Conservation (phyloP, 1,284 basidiomycete species). For the Agroathelia rolfsii region DNA sequence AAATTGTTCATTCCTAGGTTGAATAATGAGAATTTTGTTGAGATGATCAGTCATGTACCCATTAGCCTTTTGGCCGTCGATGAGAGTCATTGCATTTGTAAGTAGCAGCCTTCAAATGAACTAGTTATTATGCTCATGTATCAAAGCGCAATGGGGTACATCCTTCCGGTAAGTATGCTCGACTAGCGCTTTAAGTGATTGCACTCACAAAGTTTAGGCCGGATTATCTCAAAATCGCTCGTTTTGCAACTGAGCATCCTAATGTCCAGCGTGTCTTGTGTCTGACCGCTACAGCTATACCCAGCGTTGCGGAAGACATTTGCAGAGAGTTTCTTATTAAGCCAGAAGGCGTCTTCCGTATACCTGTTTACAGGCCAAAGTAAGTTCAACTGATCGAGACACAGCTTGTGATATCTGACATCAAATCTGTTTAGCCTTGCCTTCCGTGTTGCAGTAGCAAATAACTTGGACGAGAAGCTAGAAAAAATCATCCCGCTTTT, state of each 20-base stretch:
- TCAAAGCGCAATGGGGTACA: constrained; percentile 52
- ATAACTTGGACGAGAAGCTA: constrained; percentile 30
- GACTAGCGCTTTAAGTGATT: too few relatives aligned
- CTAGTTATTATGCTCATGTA: background rate
- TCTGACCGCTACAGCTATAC: constrained; percentile 65
- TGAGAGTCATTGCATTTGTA: constrained; percentile 59
- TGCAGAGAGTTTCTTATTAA: constrained; percentile 45
- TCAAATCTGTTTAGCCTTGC: constrained; percentile 41
- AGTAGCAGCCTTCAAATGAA: background rate
- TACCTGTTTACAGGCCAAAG: constrained; percentile 32
- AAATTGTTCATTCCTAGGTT: constrained; percentile 29
- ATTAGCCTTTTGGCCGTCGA: constrained; percentile 65
- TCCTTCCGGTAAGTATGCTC: constrained; percentile 39
- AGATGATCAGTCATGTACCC: constrained; percentile 36
- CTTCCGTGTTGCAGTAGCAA: constrained; percentile 43
- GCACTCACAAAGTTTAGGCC: too few relatives aligned
- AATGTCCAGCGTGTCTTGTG: constrained; percentile 63
- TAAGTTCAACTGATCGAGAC: constrained; percentile 14
- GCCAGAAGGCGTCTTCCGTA: constrained; percentile 29
- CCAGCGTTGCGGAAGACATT: constrained; percentile 55
- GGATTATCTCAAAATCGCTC: constrained; percentile 43
- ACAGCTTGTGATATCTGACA: background rate
- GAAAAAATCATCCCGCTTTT: constrained; percentile 33
- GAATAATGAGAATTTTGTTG: constrained; percentile 35
- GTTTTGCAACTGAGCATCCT: constrained; percentile 48